These are phyloP conservation scores for Coprinellus micaceus DNA, from an alignment of 768 basidiomycete genomes.

Conservation along the genomic window DNA sequence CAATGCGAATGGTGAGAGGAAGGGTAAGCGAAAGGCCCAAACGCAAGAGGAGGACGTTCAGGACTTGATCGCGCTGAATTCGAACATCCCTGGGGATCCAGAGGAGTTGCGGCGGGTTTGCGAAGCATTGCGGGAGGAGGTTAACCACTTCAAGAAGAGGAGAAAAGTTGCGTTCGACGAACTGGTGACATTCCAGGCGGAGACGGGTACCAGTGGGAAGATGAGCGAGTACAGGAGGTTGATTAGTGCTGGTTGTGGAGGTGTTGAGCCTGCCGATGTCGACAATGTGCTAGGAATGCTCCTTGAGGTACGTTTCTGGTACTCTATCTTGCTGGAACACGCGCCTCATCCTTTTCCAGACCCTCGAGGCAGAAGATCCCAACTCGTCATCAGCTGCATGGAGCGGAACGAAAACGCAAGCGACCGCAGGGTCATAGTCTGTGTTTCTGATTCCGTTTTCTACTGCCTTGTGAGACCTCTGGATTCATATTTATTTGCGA, in stretches of 20 bases:
- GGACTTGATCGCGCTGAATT: slow-evolving; percentile 59
- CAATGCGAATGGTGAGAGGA: slow-evolving; percentile 39
- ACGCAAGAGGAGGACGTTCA: slow-evolving; percentile 54
- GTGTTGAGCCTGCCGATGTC: slow-evolving; percentile 80
- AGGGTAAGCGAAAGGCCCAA: slow-evolving; percentile 52
- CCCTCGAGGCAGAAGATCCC: slow-evolving; percentile 78
- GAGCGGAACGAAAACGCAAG: slow-evolving; percentile 32
- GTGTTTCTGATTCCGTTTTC: slow-evolving; percentile 18
- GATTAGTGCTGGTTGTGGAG: slow-evolving; percentile 88
- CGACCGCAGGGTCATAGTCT: slow-evolving; percentile 20
- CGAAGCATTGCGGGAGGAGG: slow-evolving; percentile 59
- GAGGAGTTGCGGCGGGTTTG: slow-evolving; percentile 53
- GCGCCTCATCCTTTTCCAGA: slow-evolving; percentile 39
- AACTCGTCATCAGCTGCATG: slow-evolving; percentile 54
- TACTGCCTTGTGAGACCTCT: background rate
- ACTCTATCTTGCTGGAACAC: background rate
- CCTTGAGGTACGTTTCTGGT: slow-evolving; percentile 58
- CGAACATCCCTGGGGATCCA: slow-evolving; percentile 54
- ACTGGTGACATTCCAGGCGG: slow-evolving; percentile 77
- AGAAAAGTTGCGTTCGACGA: slow-evolving; percentile 72
- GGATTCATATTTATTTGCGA: slow-evolving; percentile 1
- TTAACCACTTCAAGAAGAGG: slow-evolving; percentile 61
- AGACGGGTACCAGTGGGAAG: slow-evolving; percentile 83
- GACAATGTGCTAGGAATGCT: slow-evolving; percentile 83
- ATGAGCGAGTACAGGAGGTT: slow-evolving; percentile 88